Conservation (phyloP, 75 land plant species). For the Ceratopteris richardii region DNA sequence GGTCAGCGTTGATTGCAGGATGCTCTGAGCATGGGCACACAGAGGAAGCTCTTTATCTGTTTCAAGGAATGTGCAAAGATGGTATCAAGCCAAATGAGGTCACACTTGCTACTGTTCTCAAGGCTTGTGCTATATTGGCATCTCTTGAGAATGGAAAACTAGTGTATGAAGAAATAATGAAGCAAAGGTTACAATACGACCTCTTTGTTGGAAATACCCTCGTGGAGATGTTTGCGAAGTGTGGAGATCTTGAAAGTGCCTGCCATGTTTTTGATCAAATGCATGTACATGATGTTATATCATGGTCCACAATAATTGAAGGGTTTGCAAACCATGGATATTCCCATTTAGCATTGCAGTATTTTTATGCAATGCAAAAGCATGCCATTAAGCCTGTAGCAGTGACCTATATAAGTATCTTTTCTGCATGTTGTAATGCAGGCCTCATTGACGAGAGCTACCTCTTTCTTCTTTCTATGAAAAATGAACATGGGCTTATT, state of each 20-base stretch:
- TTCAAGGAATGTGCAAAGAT: conserved; percentile 25
- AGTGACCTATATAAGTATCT: conserved; percentile 19
- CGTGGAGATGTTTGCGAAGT: conserved; percentile 42
- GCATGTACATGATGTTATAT: conserved; percentile 19
- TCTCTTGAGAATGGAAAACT: conserved; percentile 31
- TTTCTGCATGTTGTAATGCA: conserved; percentile 35
- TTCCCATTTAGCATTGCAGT: conserved; percentile 16
- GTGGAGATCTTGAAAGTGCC: conserved; percentile 26
- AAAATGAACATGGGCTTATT: conserved; percentile 3
- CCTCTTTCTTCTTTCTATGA: conserved; percentile 19
- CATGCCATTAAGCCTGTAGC: conserved; percentile 17
- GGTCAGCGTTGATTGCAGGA: conserved; percentile 21
- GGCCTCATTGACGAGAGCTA: conserved; percentile 19
- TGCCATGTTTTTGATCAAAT: conserved; percentile 19
- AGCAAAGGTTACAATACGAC: conserved; percentile 12
- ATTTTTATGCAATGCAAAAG: conserved; percentile 18
- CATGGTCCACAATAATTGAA: conserved; percentile 31
- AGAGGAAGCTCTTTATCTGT: conserved; percentile 28
- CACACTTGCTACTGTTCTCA: conserved; percentile 34
- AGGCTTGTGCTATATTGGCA: conserved; percentile 34
- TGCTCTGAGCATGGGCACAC: conserved; percentile 11
- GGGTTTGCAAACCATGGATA: conserved; percentile 30
- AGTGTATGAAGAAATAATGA: conserved; percentile 18
- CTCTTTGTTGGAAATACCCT: conserved; percentile 33
- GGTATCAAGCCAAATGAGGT: conserved; percentile 27